Base-by-base conservation (phyloP, 225 moss, liverwort and hornwort species). In the Polytrichum commune region DNA sequence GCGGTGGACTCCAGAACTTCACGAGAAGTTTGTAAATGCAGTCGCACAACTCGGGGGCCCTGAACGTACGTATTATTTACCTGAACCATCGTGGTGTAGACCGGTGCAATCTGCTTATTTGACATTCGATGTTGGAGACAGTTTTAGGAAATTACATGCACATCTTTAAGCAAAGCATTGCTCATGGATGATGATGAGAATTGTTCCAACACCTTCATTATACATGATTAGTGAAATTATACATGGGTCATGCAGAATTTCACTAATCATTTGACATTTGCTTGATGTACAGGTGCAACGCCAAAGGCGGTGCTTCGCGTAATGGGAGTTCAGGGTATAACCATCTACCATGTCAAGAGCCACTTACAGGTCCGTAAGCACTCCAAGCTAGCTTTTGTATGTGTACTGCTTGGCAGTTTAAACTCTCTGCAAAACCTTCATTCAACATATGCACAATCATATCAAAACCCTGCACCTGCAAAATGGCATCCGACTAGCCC, bases 1-100 rank as follows among this genome's bases (percentile, higher is more conserved):
- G 67, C 81, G 87, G 33, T 87, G 87, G 87, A 87, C 87, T 3
- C 81, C 81, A 46, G 87, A 87, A 70, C 81, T 87, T 19, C 87
- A 87, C 24, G 84, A 84, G 57, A 78, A 81, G 29, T 87, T 87
- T 70, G 79, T 87, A 8, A 78, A 79, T 53, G 84, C 87, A 19
- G 87, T 87, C 6, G 56, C 78, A n/a, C 64, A 81, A 27, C 84
- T 87, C 26, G 87, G 87, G 5, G 87, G 87, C 57, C 82, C 87
- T 69, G 87, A 87, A 9, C 84, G 86, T 87, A 76, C 78, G 86
- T 84, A 55, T 29, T 16, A 46, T 46, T 13, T 46, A 16, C 46
- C 3, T 13, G 4, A 46, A 46, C 16, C 46, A 46, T 46, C 16
- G 4, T 46, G 46, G 13, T 13, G 13, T n/a, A 46, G 46, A 13